phyloP scores from a whole-genome alignment of 78 protist species.

The Dictyostelium capitatum region DNA sequence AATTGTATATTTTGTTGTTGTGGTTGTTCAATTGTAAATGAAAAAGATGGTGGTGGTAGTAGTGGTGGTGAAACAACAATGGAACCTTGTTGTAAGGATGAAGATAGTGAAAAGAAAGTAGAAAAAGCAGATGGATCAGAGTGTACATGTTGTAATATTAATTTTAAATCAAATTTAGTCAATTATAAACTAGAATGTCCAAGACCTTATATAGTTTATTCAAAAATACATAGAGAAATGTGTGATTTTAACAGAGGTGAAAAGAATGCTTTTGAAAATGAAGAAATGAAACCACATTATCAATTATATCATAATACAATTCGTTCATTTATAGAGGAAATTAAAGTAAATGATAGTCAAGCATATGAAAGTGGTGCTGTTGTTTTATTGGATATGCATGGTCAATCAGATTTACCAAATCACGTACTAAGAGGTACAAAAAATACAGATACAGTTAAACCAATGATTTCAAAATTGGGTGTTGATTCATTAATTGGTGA shows the following conservation, averaged over 20 bases:
- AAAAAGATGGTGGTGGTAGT: not conserved
- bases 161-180: not conserved
- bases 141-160: conserved; percentile 31
- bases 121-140: not conserved
- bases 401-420: conserved; percentile 39
- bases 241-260: conserved; percentile 64
- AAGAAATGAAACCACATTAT: conserved; percentile 13
- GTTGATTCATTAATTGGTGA: conserved; percentile 8
- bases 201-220: conserved; percentile 65
- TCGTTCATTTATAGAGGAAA: not conserved
- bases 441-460: conserved; percentile 6
- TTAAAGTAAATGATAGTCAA: not conserved
- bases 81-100: not conserved
- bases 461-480: conserved; percentile 13
- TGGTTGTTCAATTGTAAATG: not conserved
- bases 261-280: conserved; percentile 37
- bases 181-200: not conserved
- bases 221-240: conserved; percentile 54
- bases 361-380: not conserved
- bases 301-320: conserved; percentile 34
- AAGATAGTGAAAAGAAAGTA: no score
- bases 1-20: conserved; percentile 51
- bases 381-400: conserved; percentile 51
- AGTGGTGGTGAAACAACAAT: not conserved
- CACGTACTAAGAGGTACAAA: conserved; percentile 51